phyloP scores from a whole-genome alignment of 1,284 basidiomycete genomes.

The Ceratobasidium sp. region DNA sequence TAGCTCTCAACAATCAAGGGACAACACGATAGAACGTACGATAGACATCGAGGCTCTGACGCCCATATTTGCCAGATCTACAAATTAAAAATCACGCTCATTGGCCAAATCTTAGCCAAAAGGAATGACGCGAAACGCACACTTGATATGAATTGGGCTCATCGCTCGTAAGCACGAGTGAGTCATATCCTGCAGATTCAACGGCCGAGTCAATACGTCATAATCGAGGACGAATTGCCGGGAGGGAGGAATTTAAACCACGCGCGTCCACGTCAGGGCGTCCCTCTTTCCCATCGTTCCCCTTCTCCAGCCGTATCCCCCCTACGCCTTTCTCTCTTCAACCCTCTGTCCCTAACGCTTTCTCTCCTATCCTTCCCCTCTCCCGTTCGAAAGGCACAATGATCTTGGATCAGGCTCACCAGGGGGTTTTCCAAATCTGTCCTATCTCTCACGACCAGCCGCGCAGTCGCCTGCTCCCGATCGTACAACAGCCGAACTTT shows the following conservation, averaged over 20 bases:
- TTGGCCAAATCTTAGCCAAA: constrained; percentile 8
- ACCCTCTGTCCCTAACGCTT: no score
- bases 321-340: no score
- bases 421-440: constrained; percentile 76
- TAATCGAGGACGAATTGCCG: not conserved
- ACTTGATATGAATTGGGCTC: constrained; percentile 90
- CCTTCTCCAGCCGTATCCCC: no score
- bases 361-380: no score
- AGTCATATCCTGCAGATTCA: constrained; percentile 73
- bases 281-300: not conserved
- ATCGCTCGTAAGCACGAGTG: constrained; percentile 87
- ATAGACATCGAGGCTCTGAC: constrained; percentile 87
- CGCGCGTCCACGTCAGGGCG: not conserved
- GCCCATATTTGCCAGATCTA: constrained; percentile 81
- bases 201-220: constrained; percentile 38
- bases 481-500: constrained; percentile 86
- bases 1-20: not conserved
- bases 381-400: no score
- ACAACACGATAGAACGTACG: constrained; percentile 53
- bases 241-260: not conserved
- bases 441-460: constrained; percentile 72
- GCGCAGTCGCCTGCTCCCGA: constrained; percentile 76
- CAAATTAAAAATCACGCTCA: constrained; percentile 39
- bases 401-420: constrained; percentile 50
- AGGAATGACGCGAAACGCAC: constrained; percentile 52